These are phyloP conservation scores for Aspergillus quadrilineatus DNA, from an alignment of 2,329 filamentous ascomycete species.

Conservation along the genomic window DNA sequence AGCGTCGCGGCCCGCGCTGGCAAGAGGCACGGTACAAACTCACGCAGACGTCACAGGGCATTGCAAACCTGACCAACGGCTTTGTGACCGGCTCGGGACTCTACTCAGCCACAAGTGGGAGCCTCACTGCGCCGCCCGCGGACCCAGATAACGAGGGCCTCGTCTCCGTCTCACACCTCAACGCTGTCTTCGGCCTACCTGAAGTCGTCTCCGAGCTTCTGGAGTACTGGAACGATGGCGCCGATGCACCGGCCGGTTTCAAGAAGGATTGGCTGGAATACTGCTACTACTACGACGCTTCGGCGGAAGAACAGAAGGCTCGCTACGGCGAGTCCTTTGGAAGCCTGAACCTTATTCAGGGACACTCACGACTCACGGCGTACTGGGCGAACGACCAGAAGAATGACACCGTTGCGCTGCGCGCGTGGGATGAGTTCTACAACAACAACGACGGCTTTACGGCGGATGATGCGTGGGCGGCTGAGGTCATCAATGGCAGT, in stretches of 20 bases:
- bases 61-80: slow-evolving; percentile 56
- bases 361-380: slow-evolving; percentile 59
- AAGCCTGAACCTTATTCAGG: slow-evolving; percentile 53
- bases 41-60: slow-evolving; percentile 50
- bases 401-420: slow-evolving; percentile 50
- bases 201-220: slow-evolving; percentile 59
- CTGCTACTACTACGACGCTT: slow-evolving; percentile 57
- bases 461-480: slow-evolving; percentile 14
- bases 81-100: slow-evolving; percentile 58
- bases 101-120: slow-evolving; percentile 50
- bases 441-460: slow-evolving; percentile 20
- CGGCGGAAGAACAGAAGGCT: slow-evolving; percentile 50
- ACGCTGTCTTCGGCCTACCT: slow-evolving; percentile 58
- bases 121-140: slow-evolving; percentile 52
- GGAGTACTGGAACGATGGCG: slow-evolving; percentile 44
- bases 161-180: slow-evolving; percentile 53
- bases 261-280: slow-evolving; percentile 60
- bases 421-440: slow-evolving; percentile 57
- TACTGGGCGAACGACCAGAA: slow-evolving; percentile 49
- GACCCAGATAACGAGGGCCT: slow-evolving; percentile 49
- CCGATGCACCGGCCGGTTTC: slow-evolving; percentile 51
- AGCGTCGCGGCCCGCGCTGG: slow-evolving; percentile 56
- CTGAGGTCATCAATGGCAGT: slow-evolving; percentile 40
- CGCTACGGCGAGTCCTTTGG: slow-evolving; percentile 55
- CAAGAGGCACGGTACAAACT: slow-evolving; percentile 55